Evolutionary conservation across 306 rosid species (phyloP).

Genomic region (Quercus parvula): DNA sequence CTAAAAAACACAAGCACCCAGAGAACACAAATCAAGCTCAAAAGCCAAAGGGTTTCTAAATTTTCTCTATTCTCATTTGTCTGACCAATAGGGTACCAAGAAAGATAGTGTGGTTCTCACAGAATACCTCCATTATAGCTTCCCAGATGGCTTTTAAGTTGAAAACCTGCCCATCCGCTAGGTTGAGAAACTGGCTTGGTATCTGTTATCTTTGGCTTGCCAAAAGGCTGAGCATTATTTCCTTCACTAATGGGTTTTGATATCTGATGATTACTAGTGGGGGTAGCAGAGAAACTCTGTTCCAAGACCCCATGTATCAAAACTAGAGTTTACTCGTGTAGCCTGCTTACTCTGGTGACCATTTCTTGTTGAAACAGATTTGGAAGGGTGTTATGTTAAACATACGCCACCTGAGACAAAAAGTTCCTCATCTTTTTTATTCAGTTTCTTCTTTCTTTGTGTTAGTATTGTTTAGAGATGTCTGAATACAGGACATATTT

Average conservation of each 20-base stretch:
- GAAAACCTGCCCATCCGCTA: slow-evolving; percentile 97
- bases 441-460: too few relatives aligned
- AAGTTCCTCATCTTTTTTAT: too few relatives aligned
- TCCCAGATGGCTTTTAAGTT: not conserved
- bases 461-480: too few relatives aligned
- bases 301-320: slow-evolving; percentile 87
- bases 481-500: too few relatives aligned
- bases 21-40: slow-evolving; percentile 32
- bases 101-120: slow-evolving; percentile 12
- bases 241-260: slow-evolving; percentile 45
- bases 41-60: slow-evolving; percentile 8
- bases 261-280: slow-evolving; percentile 45
- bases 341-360: slow-evolving; percentile 52
- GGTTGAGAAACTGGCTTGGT: slow-evolving; percentile 70
- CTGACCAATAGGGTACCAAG: slow-evolving; percentile 4
- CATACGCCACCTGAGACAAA: too few relatives aligned
- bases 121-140: slow-evolving; percentile 14
- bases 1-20: slow-evolving; percentile 43
- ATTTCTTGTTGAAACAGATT: slow-evolving; percentile 74
- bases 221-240: slow-evolving; percentile 36
- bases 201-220: slow-evolving; percentile 46
- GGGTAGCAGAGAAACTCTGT: slow-evolving; percentile 57
- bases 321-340: slow-evolving; percentile 38
- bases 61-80: slow-evolving; percentile 26
- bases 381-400: slow-evolving; percentile 38